Base-by-base conservation (phyloP, 257 asterid genomes). In the Ballota nigra region DNA sequence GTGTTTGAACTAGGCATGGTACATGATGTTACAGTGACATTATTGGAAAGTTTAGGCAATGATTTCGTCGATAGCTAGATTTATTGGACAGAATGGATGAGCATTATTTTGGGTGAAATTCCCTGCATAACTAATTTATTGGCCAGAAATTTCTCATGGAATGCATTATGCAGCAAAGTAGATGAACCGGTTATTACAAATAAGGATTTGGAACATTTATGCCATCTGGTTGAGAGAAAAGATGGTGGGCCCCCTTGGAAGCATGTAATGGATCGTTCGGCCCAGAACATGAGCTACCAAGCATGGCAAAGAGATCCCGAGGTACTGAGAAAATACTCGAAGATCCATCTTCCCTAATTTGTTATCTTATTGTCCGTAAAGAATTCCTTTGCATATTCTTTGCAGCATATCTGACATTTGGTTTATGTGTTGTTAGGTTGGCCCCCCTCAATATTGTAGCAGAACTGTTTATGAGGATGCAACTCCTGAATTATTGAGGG, bases 231-330 rank as follows among this genome's bases (percentile, higher is more conserved):
- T 74, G 97, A 88, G 86, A 91, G 90, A 75, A 87, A 80, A 81
- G 97, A 91, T 33, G 92, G 93, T 34, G 97, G 97, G 1, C 95
- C 90, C 20, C 84, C 93, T 40, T 94, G 99, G 96, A 94, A 88
- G 80, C 97, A 81, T 77, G 60, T 91, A 87, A 88, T 94, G 95
- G 96, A 91, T 55, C 93, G 92, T 74, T 87, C 95, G 5, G 79
- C 86, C 28, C 77, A 82, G 6, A 70, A 67, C 75, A 94, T 91
- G 97, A 91, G 89, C 83, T 89, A 82, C 76, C 95, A 91, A 85
- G 96, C 97, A 23, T 94, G 97, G 99, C 96, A 89, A 73, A 84
- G 99, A 75, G 97, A 91, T 75, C 85, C 84, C 0, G 86, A 87
- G 96, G 99, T 91, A 81, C 69, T 28, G 20, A 8, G 2, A 1